These are phyloP conservation scores for Sicyos baderoa DNA, from an alignment of 306 rosid genomes.

Conservation along the genomic window DNA sequence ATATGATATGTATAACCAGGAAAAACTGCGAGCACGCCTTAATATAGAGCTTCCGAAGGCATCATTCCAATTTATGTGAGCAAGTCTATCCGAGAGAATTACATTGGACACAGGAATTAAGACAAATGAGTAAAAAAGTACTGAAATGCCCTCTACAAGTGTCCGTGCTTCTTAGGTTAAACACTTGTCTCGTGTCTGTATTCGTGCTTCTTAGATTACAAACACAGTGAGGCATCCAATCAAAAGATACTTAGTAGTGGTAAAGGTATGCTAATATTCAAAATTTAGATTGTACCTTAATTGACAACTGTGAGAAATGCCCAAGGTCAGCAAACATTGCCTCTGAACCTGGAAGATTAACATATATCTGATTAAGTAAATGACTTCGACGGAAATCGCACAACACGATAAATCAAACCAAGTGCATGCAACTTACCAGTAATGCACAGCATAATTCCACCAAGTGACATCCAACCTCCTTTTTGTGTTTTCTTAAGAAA, in stretches of 20 bases:
- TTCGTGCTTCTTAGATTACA: too few species aligned
- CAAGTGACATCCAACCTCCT: conserved; percentile 84
- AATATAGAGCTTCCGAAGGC: not conserved
- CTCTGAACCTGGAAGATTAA: conserved; percentile 55
- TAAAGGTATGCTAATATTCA: not conserved
- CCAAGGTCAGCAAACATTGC: conserved; percentile 99
- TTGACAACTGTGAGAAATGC: conserved; percentile 80
- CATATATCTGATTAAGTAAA: conserved; percentile 21
- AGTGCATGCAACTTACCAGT: conserved; percentile 45
- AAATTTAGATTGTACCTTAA: conserved; percentile 47
- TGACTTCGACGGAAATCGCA: conserved; percentile 11
- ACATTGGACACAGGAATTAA: not conserved
- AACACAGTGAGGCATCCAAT: not conserved
- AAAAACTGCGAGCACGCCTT: not conserved
- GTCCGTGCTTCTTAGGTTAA: too few species aligned
- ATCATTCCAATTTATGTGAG: not conserved
- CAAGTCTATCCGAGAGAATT: not conserved
- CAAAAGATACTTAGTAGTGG: not conserved
- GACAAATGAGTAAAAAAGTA: not conserved
- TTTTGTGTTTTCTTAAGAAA: conserved; percentile 61
- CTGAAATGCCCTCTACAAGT: too few species aligned
- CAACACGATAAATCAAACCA: conserved; percentile 25
- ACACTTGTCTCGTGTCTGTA: too few species aligned
- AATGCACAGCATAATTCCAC: conserved; percentile 83
- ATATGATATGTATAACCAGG: not conserved